Percentiles rank a stretch among this genome's conserved stretches.
phyloP scores from a whole-genome alignment of 1,139 yeast genomes.

The Hanseniaspora uvarum region DNA sequence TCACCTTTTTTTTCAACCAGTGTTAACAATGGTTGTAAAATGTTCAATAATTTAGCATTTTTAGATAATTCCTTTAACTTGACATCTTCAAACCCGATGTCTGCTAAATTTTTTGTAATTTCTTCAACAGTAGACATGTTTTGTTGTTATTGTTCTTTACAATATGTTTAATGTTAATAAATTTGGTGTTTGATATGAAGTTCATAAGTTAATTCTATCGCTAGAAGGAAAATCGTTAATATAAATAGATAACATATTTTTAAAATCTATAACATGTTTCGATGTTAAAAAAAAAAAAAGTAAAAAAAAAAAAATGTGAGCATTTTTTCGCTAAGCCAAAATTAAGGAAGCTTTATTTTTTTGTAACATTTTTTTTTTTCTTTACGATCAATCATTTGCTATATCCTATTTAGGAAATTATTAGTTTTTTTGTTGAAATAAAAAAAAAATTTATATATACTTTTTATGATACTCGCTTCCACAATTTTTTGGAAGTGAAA shows the following conservation, averaged over 20 bases:
- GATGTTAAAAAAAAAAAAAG: background rate
- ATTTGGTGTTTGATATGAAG: background rate
- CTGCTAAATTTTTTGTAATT: slow-evolving; percentile 40
- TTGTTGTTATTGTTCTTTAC: background rate
- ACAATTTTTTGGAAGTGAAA: background rate
- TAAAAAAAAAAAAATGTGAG: background rate
- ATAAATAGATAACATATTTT: background rate
- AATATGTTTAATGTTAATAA: background rate
- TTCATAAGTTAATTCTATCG: too few species aligned
- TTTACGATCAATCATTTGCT: background rate
- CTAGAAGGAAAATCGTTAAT: background rate
- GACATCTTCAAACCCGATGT: slow-evolving; percentile 61
- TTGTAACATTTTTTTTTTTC: background rate
- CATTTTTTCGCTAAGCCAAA: background rate
- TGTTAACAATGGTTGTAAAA: slow-evolving; percentile 51
- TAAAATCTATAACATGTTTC: background rate
- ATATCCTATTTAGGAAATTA: background rate
- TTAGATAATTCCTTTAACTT: slow-evolving; percentile 65
- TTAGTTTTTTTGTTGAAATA: background rate
- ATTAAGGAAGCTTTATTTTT: background rate
- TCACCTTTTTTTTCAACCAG: slow-evolving; percentile 32
- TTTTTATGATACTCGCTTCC: background rate
- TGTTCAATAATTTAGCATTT: slow-evolving; percentile 70
- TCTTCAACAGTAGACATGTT: slow-evolving; percentile 33
- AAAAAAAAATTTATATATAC: background rate